phyloP scores from a whole-genome alignment of 2,329 filamentous ascomycete species.

The Colletotrichum incanum region DNA sequence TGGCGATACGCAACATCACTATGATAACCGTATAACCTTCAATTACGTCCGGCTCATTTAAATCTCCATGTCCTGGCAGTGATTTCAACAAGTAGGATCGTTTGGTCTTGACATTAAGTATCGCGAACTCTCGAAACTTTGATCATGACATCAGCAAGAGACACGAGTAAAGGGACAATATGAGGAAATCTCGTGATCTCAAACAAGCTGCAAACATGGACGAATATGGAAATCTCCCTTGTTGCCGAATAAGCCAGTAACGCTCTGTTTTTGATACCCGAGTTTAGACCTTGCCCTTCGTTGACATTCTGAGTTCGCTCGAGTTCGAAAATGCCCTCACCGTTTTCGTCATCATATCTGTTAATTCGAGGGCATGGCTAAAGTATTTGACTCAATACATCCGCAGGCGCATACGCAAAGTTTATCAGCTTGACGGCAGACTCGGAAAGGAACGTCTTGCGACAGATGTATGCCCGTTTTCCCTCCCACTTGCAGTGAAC shows the following conservation, averaged over 20 bases:
- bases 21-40: not conserved
- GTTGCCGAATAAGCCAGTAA: not conserved
- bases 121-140: too few relatives aligned
- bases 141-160: not conserved
- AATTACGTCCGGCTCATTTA: too few relatives aligned
- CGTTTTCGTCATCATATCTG: not conserved
- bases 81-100: too few relatives aligned
- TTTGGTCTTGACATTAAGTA: not conserved
- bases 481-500: too few relatives aligned
- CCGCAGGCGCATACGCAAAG: not conserved
- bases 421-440: not conserved
- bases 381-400: not conserved
- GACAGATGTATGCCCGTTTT: too few relatives aligned
- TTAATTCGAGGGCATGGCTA: not conserved
- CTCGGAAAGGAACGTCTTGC: not conserved
- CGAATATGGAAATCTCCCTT: not conserved
- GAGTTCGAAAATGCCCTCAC: not conserved
- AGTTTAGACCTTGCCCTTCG: not conserved
- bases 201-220: not conserved
- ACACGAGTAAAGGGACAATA: too few relatives aligned
- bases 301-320: too few relatives aligned
- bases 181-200: not conserved
- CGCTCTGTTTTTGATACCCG: not conserved
- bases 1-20: too few relatives aligned
- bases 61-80: not conserved